Evolutionary conservation across 495 filamentous ascomycete species (phyloP), one percentile per base, ranked within the genome.

Genomic region (Penicillium chermesinum): DNA sequence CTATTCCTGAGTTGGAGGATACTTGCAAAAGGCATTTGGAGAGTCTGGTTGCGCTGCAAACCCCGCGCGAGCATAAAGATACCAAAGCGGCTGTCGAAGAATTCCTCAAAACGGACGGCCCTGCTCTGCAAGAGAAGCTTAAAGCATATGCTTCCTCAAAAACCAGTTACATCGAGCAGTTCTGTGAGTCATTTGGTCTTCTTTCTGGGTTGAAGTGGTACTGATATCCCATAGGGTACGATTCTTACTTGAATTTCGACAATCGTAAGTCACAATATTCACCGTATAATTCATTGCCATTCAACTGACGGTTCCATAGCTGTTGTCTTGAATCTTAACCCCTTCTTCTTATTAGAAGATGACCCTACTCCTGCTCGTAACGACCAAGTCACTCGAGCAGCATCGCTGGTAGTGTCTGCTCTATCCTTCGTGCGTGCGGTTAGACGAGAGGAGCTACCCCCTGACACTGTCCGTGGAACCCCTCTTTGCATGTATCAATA

Each of bases 401-500:
- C 94, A 0, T 98, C 93, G 7, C 74, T 98, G 38, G 88, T 90
- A 0, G 80, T 94, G 22, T 97, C 94, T 7, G 86, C 93, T 20
- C 66, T 96, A 32, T 85, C 88, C 25, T 98, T 98, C 59, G 91
- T 96, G 42, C 81, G 93, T 33, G 93, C 94, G 7, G 89, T 98
- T 2, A 79, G 94, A 32, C 88, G 83, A 49, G 93, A 98, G 61
- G 93, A 98, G 64, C 75, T 98, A 12, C 87, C 90, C 3, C 91
- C 93, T 2, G 93, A 98, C 67, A 91, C 78, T 7, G 66, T 96
- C 47, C 82, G 80, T 60, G 87, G 87, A 20, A 82, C 81, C 6
- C 91, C 93, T 0, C 72, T 98, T 13, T 88, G 86, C 76, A 98
- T 98, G 93, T 94, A 95, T 61, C 93, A 98, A 68, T 97, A 96